These are phyloP conservation scores for Alternaria longipes DNA, from an alignment of 2,329 filamentous ascomycete species.

Conservation along the genomic window DNA sequence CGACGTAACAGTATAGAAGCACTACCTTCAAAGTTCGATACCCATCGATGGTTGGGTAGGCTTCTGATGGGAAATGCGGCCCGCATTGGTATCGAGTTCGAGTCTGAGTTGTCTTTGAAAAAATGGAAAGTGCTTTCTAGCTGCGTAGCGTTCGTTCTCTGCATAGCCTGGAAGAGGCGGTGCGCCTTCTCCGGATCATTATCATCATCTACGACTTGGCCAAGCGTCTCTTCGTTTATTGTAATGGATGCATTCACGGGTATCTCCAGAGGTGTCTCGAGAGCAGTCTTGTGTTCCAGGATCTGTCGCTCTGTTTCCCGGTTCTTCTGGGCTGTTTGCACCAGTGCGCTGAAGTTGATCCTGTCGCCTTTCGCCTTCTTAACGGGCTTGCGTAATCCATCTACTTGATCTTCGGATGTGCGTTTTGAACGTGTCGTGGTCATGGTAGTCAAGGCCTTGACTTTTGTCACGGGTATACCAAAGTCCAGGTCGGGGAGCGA, in stretches of 20 bases:
- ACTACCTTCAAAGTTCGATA: slow-evolving; percentile 42
- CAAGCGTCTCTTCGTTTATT: slow-evolving; percentile 39
- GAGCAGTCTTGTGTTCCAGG: slow-evolving; percentile 35
- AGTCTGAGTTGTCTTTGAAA: slow-evolving; percentile 46
- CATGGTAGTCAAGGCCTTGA: slow-evolving; percentile 17
- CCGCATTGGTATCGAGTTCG: slow-evolving; percentile 6
- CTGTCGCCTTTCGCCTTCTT: slow-evolving; percentile 26
- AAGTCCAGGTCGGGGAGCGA: slow-evolving; percentile 60
- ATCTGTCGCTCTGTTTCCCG: slow-evolving; percentile 39
- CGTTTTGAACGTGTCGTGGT: slow-evolving; percentile 22
- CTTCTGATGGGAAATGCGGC: slow-evolving; percentile 19
- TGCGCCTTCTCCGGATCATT: slow-evolving; percentile 72
- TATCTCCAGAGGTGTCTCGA: slow-evolving; percentile 34
- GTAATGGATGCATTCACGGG: slow-evolving; percentile 7
- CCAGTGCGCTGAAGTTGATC: slow-evolving; percentile 31
- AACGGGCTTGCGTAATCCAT: slow-evolving; percentile 34
- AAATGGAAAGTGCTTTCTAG: slow-evolving; percentile 66
- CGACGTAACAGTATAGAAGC: background rate
- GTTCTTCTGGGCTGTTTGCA: slow-evolving; percentile 36
- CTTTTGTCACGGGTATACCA: slow-evolving; percentile 20
- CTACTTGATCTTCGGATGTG: slow-evolving; percentile 19
- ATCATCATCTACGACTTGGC: slow-evolving; percentile 67
- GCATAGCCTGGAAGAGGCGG: slow-evolving; percentile 65
- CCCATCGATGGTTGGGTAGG: slow-evolving; percentile 48
- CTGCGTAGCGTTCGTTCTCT: slow-evolving; percentile 67